Conservation (phyloP, 192 early-diverging fungal species). For the Glomus cerebriforme region DNA sequence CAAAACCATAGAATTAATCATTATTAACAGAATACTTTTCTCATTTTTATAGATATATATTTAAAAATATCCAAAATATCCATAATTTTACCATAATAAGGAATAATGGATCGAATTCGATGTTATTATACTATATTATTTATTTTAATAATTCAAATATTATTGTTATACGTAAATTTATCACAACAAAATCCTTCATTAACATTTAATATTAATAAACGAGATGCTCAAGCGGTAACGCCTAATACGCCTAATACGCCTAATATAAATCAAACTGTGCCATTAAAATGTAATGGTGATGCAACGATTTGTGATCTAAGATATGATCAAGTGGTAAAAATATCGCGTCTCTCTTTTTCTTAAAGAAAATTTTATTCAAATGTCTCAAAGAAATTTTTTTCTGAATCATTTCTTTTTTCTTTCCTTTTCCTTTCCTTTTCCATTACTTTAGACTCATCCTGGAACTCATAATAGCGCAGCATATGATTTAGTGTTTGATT, state of each 20-base stretch:
- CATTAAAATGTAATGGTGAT: constrained; percentile 41
- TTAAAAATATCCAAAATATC: no score
- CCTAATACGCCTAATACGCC: neutral
- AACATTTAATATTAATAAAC: neutral
- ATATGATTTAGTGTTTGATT: constrained; percentile 43
- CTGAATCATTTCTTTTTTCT: constrained; percentile 9
- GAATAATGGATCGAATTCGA: neutral
- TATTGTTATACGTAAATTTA: neutral
- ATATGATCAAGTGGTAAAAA: constrained; percentile 48
- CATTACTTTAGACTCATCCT: constrained; percentile 39
- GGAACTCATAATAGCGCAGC: constrained; percentile 46
- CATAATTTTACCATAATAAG: neutral
- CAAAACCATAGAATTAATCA: no score
- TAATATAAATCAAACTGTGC: neutral
- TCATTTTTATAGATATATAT: neutral
- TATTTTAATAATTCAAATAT: neutral
- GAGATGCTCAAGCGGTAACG: neutral
- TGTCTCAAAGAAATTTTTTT: neutral
- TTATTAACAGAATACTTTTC: no score
- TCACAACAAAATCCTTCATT: neutral
- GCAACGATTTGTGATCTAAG: constrained; percentile 43
- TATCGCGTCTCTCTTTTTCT: neutral
- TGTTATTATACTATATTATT: neutral
- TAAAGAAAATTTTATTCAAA: neutral
- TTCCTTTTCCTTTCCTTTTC: neutral